phyloP scores from a whole-genome alignment of 192 early-diverging fungal genomes.

The Gamsiella multidivaricata region DNA sequence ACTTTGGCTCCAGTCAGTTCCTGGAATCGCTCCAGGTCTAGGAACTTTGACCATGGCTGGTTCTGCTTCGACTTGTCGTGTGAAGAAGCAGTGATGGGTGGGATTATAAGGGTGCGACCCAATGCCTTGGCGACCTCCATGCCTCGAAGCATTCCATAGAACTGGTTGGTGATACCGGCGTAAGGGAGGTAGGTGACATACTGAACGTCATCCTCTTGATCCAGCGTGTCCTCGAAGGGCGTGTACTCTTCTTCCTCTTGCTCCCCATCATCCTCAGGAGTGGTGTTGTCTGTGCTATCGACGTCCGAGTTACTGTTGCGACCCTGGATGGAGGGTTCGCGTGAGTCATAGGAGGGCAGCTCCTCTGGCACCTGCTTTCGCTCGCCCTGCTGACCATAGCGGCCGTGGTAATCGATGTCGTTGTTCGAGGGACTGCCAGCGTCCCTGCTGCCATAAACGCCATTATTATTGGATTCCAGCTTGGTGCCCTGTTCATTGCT shows the following conservation, averaged over 20 bases:
- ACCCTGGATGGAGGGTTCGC: background rate
- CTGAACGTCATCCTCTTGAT: conserved; percentile 10
- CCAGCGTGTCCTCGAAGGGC: conserved; percentile 40
- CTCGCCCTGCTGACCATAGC: background rate
- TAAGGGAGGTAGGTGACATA: conserved; percentile 48
- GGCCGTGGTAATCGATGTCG: background rate
- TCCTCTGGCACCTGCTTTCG: background rate
- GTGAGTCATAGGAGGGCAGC: background rate
- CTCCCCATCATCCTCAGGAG: conserved; percentile 15
- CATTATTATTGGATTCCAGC: background rate
- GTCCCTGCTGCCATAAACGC: conserved; percentile 7
- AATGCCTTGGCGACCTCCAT: conserved; percentile 45
- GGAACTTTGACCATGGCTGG: conserved; percentile 54
- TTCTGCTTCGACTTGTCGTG: conserved; percentile 56
- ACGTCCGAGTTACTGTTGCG: conserved; percentile 1
- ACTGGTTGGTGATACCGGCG: conserved; percentile 54
- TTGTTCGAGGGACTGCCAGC: conserved; percentile 31
- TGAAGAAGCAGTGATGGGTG: conserved; percentile 47
- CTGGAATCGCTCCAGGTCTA: conserved; percentile 41
- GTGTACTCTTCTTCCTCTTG: conserved; percentile 5
- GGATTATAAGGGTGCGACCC: conserved; percentile 44
- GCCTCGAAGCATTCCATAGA: conserved; percentile 52
- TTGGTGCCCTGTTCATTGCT: conserved; percentile 3
- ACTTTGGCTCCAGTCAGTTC: conserved; percentile 50
- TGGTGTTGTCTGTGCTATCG: conserved; percentile 5